Evolutionary conservation across 2,329 filamentous ascomycete species (phyloP).

Genomic region (Claviceps africana): DNA sequence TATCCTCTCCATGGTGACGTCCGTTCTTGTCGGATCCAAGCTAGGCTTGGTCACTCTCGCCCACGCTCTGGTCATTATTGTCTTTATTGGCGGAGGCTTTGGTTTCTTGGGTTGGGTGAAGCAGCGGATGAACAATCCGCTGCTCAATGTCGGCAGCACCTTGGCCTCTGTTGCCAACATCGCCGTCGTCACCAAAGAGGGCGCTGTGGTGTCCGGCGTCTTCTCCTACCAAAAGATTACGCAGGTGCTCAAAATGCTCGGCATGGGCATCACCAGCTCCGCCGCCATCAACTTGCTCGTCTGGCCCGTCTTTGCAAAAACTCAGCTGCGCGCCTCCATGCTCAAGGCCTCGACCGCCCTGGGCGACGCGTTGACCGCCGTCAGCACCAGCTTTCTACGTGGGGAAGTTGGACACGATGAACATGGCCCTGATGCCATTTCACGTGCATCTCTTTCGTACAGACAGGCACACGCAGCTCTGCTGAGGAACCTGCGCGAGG

Average conservation of each 20-base stretch:
- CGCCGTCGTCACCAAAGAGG: constrained; percentile 74
- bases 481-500: constrained; percentile 64
- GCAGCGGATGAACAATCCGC: constrained; percentile 55
- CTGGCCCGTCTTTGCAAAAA: constrained; percentile 61
- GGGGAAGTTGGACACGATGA: constrained; percentile 26
- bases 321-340: constrained; percentile 55
- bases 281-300: constrained; percentile 58
- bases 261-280: constrained; percentile 59
- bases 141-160: constrained; percentile 70
- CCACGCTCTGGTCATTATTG: constrained; percentile 58
- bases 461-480: constrained; percentile 30
- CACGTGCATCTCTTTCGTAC: constrained; percentile 32
- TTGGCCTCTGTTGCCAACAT: constrained; percentile 73
- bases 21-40: constrained; percentile 56
- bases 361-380: constrained; percentile 63
- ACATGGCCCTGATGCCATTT: constrained; percentile 2
- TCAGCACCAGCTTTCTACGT: constrained; percentile 67
- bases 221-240: constrained; percentile 48
- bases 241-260: constrained; percentile 56
- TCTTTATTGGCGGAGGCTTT: constrained; percentile 70
- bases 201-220: constrained; percentile 60
- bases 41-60: constrained; percentile 54
- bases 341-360: constrained; percentile 58
- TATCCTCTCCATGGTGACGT: constrained; percentile 68
- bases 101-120: constrained; percentile 77